Evolutionary conservation across 2,329 filamentous ascomycete genomes (phyloP), one percentile per base, ranked within the genome.

Genomic region (Cercospora sp.): DNA sequence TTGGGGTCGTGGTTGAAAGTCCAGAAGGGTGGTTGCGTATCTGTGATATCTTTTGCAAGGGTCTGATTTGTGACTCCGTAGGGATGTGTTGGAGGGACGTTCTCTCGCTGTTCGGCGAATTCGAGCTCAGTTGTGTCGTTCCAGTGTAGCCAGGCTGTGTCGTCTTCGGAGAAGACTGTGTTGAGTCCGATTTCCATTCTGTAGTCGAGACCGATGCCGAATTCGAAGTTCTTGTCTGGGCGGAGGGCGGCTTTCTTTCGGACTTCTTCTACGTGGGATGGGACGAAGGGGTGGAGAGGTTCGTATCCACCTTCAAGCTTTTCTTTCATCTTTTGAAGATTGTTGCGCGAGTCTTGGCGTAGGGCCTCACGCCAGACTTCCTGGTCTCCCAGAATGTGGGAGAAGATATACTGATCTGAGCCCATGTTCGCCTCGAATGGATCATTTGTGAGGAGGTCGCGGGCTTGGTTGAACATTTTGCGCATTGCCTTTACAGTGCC

Each of bases 171-270:
- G 60, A 73, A 74, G 18, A 71, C 73, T 18, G 73, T 74, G 36
- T 71, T 71, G 13, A 75, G 69, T 2, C 72, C 72, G 12, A 77
- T 72, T 8, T 72, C 69, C 64, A 70, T 73, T 7, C 63, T 68
- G 45, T 75, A 76, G 61, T 77, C 76, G 13, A 77, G 55, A 5
- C 74, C 75, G 9, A 78, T 75, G 20, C 73, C 72, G 60, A 75
- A 78, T n/a, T 78, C 75, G 40, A 71, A 72, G 5, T 78, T 76
- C 0, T 80, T 81, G 66, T 82, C 79, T 68, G 80, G 82, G 66
- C 83, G 81, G 1, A 82, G 51, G 2, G 72, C 70, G 13, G 74
- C 73, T 59, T 75, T 76, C 18, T 64, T 66, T 16, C 69, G 60
- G 7, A 74, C 72, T 48, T 71, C 68, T 12, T 70, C 64, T 18